Evolutionary conservation across 2,329 filamentous ascomycete genomes (phyloP).

Genomic region (Biscogniauxia marginata): DNA sequence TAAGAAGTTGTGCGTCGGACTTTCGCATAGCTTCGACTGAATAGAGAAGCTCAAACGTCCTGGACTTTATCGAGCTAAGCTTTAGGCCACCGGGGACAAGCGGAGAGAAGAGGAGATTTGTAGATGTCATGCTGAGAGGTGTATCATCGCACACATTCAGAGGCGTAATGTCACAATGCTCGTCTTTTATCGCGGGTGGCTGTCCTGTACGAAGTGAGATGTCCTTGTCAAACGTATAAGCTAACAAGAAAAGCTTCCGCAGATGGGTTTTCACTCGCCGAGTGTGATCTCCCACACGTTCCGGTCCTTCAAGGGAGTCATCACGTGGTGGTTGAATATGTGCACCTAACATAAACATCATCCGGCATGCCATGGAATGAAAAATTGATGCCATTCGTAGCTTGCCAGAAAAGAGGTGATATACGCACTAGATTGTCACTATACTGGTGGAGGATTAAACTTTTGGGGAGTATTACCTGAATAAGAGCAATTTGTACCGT

Average conservation of each 20-base stretch:
- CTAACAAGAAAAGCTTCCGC: not conserved
- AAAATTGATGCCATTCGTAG: not conserved
- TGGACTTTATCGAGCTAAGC: not conserved
- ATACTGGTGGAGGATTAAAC: not conserved
- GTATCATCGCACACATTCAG: not conserved
- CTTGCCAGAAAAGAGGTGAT: not conserved
- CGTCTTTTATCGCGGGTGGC: not conserved
- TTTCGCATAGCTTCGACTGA: not conserved
- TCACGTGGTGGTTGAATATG: not conserved
- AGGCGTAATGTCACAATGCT: not conserved
- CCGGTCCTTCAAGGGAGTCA: not conserved
- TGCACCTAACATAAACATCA: not conserved
- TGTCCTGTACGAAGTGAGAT: not conserved
- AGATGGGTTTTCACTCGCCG: not conserved
- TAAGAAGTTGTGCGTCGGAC: not conserved
- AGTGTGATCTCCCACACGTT: not conserved
- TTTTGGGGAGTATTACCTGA: not conserved
- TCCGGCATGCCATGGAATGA: not conserved
- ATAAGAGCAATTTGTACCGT: not conserved
- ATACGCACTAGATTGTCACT: not conserved
- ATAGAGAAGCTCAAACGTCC: not conserved
- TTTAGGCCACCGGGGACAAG: not conserved
- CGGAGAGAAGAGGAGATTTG: not conserved
- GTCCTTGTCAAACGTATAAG: not conserved
- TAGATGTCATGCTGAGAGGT: not conserved